Evolutionary conservation across 2,329 filamentous ascomycete species (phyloP).

Genomic region (Fusarium heterosporum): DNA sequence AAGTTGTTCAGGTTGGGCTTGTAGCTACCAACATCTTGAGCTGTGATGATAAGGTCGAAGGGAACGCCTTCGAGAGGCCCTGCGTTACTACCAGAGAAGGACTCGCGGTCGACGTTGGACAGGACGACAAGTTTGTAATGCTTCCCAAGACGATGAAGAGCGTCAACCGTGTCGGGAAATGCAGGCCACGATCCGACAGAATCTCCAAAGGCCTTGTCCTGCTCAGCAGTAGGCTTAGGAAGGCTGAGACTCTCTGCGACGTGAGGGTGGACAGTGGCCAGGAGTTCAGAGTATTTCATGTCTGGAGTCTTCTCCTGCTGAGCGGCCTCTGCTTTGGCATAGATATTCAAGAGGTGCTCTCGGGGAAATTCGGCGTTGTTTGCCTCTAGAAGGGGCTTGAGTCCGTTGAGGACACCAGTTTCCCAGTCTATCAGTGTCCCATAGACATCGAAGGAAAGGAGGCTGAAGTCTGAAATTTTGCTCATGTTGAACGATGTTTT

Average conservation of each 20-base stretch:
- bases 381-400: slow-evolving; percentile 62
- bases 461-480: slow-evolving; percentile 47
- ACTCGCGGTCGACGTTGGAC: slow-evolving; percentile 67
- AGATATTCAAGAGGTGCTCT: slow-evolving; percentile 56
- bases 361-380: slow-evolving; percentile 48
- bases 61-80: slow-evolving; percentile 61
- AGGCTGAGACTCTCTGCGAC: slow-evolving; percentile 60
- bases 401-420: slow-evolving; percentile 67
- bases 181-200: slow-evolving; percentile 67
- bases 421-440: slow-evolving; percentile 87
- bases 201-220: slow-evolving; percentile 63
- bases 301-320: slow-evolving; percentile 68
- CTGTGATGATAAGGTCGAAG: slow-evolving; percentile 74
- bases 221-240: slow-evolving; percentile 50
- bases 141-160: slow-evolving; percentile 61
- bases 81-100: slow-evolving; percentile 59
- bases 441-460: slow-evolving; percentile 81
- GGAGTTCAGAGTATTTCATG: slow-evolving; percentile 69
- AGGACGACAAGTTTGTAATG: slow-evolving; percentile 69
- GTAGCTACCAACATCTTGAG: slow-evolving; percentile 77
- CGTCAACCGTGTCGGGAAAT: slow-evolving; percentile 69
- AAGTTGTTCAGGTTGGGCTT: slow-evolving; percentile 77
- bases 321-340: slow-evolving; percentile 58
- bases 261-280: slow-evolving; percentile 61
- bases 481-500: slow-evolving; percentile 28